Percentiles rank a stretch among this genome's conserved stretches.
Conservation (phyloP, 495 filamentous ascomycete species). For the Penicillium antarcticum region DNA sequence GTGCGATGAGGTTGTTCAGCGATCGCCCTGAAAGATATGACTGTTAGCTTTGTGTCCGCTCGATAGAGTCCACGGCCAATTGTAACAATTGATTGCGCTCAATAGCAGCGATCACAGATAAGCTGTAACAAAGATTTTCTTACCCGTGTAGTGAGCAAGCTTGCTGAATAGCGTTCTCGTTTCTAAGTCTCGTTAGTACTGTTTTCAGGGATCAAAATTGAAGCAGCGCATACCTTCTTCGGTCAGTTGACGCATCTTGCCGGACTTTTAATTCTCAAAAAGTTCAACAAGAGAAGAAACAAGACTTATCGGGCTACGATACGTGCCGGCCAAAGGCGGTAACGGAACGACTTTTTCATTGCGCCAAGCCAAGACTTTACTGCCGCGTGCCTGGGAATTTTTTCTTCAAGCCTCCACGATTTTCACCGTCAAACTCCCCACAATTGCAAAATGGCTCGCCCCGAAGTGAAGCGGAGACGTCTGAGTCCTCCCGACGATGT, state of each 20-base stretch:
- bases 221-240: constrained; percentile 56
- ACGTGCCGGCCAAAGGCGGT: too few species aligned
- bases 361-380: too few species aligned
- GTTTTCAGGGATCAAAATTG: constrained; percentile 16
- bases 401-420: constrained; percentile 20
- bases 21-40: constrained; percentile 35
- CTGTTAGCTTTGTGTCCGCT: too few species aligned
- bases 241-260: constrained; percentile 69
- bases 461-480: constrained; percentile 51
- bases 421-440: constrained; percentile 2
- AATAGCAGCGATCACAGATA: too few species aligned
- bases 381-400: not conserved
- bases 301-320: too few species aligned
- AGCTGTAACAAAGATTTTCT: not conserved
- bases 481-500: constrained; percentile 50
- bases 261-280: too few species aligned
- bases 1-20: constrained; percentile 75
- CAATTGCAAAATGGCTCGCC: constrained; percentile 41
- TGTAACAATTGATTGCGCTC: too few species aligned
- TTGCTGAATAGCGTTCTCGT: constrained; percentile 66
- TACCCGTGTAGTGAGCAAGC: constrained; percentile 78
- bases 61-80: too few species aligned
- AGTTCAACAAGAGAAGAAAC: too few species aligned
- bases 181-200: not conserved
- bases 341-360: too few species aligned